Evolutionary conservation across 1,284 basidiomycete species (phyloP), one percentile per base, ranked within the genome.

Genomic region (Phlebopus sp.): DNA sequence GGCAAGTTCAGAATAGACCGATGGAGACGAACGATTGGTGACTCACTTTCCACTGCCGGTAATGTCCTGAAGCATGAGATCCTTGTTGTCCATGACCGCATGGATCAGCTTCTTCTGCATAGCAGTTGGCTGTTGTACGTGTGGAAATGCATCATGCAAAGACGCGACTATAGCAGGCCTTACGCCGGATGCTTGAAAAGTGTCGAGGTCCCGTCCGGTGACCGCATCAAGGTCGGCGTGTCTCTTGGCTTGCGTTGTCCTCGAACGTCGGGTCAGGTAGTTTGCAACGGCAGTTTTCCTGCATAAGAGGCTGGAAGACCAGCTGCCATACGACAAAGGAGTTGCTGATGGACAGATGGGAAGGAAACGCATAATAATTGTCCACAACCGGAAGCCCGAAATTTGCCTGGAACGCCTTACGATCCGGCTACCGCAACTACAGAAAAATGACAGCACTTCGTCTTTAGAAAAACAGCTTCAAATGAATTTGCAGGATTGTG

Each of bases 11-110:
- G 52, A 6, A 47, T n/a, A 23, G 31, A 35, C 47, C 18, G 21
- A 32, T 34, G 29, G 45, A 48, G 15, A 45, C 18, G 11, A 37
- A 37, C 11, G 44, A 35, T 41, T 11, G 19, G 23, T 37, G 44
- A 71, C 81, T 35, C 58, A 89, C 87, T 90, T 90, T 69, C 87
- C 88, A 38, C 81, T 79, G 5, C 87, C 88, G 13, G 88, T 86
- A 31, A 71, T 70, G 55, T 87, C 86, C 56, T 79, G 81, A 37
- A 90, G 55, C 11, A 89, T 61, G 18, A 90, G 71, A 64, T 89
- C 78, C 56, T 77, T 75, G 8, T 75, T 75, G 17, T 63, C 59
- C 18, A 82, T 53, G 14, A 88, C 71, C 5, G 81, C 83, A 10
- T 78, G 77, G 52, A 90, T 83, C 46, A 88, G 77, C 40, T 71